Percentiles rank a stretch among this genome's conserved stretches.
phyloP scores from a whole-genome alignment of 1,139 yeast genomes.

The Tardiomyces depauwii region DNA sequence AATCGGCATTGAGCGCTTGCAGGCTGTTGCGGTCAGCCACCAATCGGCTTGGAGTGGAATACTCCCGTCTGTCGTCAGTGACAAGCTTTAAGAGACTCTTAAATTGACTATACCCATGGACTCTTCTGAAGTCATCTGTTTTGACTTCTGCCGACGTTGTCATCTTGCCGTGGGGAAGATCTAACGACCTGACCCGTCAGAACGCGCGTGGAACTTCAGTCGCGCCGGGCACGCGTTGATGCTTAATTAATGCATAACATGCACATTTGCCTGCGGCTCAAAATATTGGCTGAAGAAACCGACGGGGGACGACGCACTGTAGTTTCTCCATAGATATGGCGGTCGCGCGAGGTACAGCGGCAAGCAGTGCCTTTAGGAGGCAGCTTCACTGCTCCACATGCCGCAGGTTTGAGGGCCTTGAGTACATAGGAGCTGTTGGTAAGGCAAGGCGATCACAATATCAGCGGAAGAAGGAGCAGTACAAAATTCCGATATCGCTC shows the following conservation, averaged over 20 bases:
- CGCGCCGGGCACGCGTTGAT: no score
- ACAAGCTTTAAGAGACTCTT: background rate
- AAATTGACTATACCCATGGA: background rate
- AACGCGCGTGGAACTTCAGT: background rate
- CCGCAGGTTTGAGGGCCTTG: background rate
- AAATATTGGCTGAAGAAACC: no score
- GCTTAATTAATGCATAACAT: no score
- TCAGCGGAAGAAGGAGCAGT: background rate
- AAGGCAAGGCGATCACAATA: background rate
- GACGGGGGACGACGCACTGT: no score
- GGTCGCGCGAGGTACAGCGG: no score
- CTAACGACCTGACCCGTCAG: background rate
- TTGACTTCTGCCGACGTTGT: background rate
- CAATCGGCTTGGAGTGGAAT: background rate
- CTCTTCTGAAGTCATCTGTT: background rate
- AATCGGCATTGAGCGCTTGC: slow-evolving; percentile 9
- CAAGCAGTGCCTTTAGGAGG: background rate
- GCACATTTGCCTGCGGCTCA: no score
- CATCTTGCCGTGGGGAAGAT: background rate
- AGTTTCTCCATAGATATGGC: no score
- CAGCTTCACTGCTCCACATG: background rate
- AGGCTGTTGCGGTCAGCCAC: background rate
- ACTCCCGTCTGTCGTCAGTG: background rate
- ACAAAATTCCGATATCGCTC: background rate
- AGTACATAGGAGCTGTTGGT: background rate